A percentile compares a stretch with the other conserved stretches of the same genome.
These are phyloP conservation scores for Zizania palustris DNA, from an alignment of 202 grass and related monocot species.

Conservation along the genomic window DNA sequence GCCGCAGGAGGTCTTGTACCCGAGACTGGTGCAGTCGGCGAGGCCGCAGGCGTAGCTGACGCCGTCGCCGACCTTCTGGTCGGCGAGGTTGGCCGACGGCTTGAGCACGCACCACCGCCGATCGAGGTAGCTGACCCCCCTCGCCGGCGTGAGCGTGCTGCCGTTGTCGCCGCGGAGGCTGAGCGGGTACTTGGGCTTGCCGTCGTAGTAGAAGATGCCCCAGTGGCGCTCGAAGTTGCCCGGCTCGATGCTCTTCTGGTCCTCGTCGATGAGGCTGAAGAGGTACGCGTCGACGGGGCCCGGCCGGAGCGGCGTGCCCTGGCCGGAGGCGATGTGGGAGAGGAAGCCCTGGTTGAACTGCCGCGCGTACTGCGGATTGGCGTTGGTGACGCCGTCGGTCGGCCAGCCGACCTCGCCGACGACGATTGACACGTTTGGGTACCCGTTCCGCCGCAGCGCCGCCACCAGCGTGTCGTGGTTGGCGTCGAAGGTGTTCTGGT, in stretches of 20 bases:
- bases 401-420: conserved; percentile 95
- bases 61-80: conserved; percentile 57
- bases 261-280: conserved; percentile 90
- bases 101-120: conserved; percentile 83
- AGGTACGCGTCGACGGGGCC: conserved; percentile 80
- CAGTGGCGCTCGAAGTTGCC: conserved; percentile 98
- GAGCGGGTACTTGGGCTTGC: conserved; percentile 74
- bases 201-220: conserved; percentile 93
- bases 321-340: conserved; percentile 44
- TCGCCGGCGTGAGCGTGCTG: conserved; percentile 43
- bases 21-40: conserved; percentile 87
- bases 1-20: conserved; percentile 79
- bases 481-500: conserved; percentile 84
- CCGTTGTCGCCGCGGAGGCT: conserved; percentile 37
- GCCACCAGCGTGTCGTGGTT: conserved; percentile 89
- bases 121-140: conserved; percentile 56
- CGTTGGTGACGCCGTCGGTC: conserved; percentile 71
- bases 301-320: conserved; percentile 74
- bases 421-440: conserved; percentile 66
- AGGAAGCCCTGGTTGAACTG: conserved; percentile 87
- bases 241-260: conserved; percentile 79
- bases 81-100: conserved; percentile 46
- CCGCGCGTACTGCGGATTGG: conserved; percentile 62
- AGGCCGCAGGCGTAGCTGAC: conserved; percentile 81
- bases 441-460: conserved; percentile 77